Base-by-base conservation (phyloP, 1,284 basidiomycete species). In the Tilletia setariae region DNA sequence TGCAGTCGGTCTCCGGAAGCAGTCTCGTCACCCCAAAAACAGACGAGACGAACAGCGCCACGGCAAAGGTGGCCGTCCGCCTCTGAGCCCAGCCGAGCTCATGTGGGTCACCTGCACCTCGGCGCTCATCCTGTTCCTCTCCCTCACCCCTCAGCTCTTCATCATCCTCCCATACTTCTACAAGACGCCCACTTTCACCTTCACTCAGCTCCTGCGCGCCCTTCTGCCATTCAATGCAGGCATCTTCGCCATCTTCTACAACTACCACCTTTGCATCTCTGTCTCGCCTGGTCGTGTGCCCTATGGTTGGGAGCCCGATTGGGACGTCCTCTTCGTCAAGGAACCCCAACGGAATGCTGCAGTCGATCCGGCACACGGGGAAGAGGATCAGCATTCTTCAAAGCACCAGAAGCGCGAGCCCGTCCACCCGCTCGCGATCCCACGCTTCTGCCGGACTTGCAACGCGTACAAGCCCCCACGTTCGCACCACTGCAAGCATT, bases 191-290 rank as follows among this genome's bases (percentile, higher is more conserved):
- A 71, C 70, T 13, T 74, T 79, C 65, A 65, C 69, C 7, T 83
- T 90, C 25, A 19, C 21, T 8, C 89, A 91, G 70, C 87, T 95
- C 32, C 76, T 93, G 44, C 84, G 84, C 42, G 85, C 94, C 6
- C 86, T 97, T 11, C 75, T 88, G 0, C 93, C 93, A 1, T 95
- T 96, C 89, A 95, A 97, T 91, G 93, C 80, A 78, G 74, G 72
- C 13, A 43, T 77, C 23, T 19, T 75, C 2, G 66, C 51, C 32
- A 74, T 81, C 63, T 78, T 74, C 59, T 72, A 67, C 68, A 77
- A 79, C 65, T 82, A 82, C 70, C 77, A 66, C 46, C 70, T 74
- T n/a, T 76, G 74, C 66, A 69, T 79, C 21, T 64, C 47, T 16
- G 73, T 72, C 11, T 70, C 78, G 46, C 76, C 80, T 1, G 79